Evolutionary conservation across 1,284 basidiomycete species (phyloP), one percentile per base, ranked within the genome.

Genomic region (Cerrena zonata): DNA sequence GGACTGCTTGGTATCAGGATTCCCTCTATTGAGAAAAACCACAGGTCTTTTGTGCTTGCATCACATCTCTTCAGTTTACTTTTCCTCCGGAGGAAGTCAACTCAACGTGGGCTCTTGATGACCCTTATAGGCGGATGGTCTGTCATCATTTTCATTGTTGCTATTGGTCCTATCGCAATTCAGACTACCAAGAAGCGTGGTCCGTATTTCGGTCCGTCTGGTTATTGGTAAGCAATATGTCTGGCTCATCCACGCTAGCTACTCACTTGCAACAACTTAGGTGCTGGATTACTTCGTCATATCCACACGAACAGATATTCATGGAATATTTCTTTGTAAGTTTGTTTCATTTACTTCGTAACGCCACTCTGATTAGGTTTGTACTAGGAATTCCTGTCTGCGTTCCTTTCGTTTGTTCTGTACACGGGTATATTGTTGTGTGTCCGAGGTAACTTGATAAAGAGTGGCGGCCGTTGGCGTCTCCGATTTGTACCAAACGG

Each of bases 271-370:
- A n/a, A n/a, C n/a, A n/a, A n/a, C n/a, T n/a, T 26, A 69, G 75
- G 71, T 77, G 75, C 52, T 77, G 75, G 74, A 76, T 79, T 24
- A 74, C 75, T 4, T 50, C 62, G 7, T 56, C 58, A 5, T 79
- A 79, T 57, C 68, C 69, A 4, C 26, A 48, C 13, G 71, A 70
- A 42, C 74, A 72, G 50, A 64, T 65, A 15, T 69, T 66, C 45
- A 54, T 77, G 25, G 76, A 78, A 56, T 78, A 77, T 55, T 72
- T 77, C 61, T 67, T 76, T 24, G 76, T 77, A 44, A 49, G 72
- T 63, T n/a, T 18, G 36, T 50, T 45, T 15, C 1, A n/a, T n/a
- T n/a, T n/a, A n/a, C n/a, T n/a, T n/a, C n/a, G n/a, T 19, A 22
- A 2, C 4, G 4, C 12, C 37, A 30, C 37, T 18, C 37, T 15